Evolutionary conservation across 192 early-diverging fungal species (phyloP), one percentile per base, ranked within the genome.

Genomic region (Phlyctochytrium bullatum): DNA sequence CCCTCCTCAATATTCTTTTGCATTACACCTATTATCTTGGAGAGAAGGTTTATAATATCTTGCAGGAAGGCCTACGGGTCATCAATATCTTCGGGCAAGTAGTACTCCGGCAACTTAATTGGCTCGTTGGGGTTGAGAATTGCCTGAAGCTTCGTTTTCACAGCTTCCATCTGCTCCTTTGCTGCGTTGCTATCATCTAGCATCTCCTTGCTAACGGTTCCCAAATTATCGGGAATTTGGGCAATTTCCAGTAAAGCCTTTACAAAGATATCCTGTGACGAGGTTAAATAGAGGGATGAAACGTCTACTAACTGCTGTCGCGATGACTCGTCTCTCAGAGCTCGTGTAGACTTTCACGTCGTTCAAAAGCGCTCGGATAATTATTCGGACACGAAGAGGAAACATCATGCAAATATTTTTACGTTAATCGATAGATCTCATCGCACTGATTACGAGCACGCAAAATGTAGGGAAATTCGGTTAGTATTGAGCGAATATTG

Each of bases 141-240:
- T 17, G 47, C 75, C 74, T 89, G 84, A 20, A 98, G 82, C 59
- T 90, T 78, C 57, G 74, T 74, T 73, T 97, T 97, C 56, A 94
- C 93, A 16, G 59, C 65, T 58, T 98, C 96, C 78, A 90, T 94
- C 69, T 93, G 91, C 73, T 93, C 92, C 72, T 98, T 98, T 36
- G 94, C 96, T 1, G 88, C 92, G 63, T 95, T 91, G 67, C 88
- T 91, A 68, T 97, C 96, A 73, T 98, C 96, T 27, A 98, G 75
- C 89, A 97, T 91, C 36, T 95, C 93, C 62, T 94, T 88, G 73
- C 88, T 90, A 33, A 93, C 88, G 4, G 76, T 68, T 17, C 95
- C 81, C 60, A 86, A 74, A 29, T 85, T 79, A 28, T 85, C 74
- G 1, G 88, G 82, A 2, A 92, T 68, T 17, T 84, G 77, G 0